Base-by-base conservation (phyloP, 805 yeast genomes). In the Lachancea fermentati region DNA sequence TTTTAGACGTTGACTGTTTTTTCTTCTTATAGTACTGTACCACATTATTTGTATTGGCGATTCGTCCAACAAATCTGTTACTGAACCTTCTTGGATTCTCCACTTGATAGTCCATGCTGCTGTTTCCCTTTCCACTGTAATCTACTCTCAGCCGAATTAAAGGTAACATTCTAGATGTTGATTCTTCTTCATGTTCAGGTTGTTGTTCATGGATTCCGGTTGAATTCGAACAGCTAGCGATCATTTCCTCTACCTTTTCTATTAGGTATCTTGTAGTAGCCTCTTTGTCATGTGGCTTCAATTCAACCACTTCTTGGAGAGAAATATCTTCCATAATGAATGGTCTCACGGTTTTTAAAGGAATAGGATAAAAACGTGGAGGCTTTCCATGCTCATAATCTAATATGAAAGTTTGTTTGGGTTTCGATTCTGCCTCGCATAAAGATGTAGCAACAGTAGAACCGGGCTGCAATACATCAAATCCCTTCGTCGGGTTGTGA, bases 361-460 rank as follows among this genome's bases (percentile, higher is more conserved):
- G 63, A 5, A 62, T 42, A 5, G 60, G 57, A 2, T 48, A 50
- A 47, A 93, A 66, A 18, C 71, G 70, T 8, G 88, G 71, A 5
- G 81, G 73, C 48, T 82, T 81, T 1, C 73, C 60, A 50, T 75
- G 78, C 33, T 76, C 68, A 14, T 91, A 67, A 34, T 76, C 78
- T 45, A 93, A 49, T 2, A 93, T 67, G 41, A 83, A 89, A 0
- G 80, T 89, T 56, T 78, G 73, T 57, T 93, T 93, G 25, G 72
- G 76, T 12, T 76, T 70, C 0, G 86, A 75, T 57, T 93, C 98
- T 8, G 91, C 94, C 39, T 84, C 93, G 44, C 85, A 76, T 17
- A 93, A 67, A 2, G 95, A 81, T 0, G 98, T 93, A 0, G 95
- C 97, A 13, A 93, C 84, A 0, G 96, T 84, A 1, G 96, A 85